Base-by-base conservation (phyloP, 2,329 filamentous ascomycete genomes). In the Dactylellina leptospora region DNA sequence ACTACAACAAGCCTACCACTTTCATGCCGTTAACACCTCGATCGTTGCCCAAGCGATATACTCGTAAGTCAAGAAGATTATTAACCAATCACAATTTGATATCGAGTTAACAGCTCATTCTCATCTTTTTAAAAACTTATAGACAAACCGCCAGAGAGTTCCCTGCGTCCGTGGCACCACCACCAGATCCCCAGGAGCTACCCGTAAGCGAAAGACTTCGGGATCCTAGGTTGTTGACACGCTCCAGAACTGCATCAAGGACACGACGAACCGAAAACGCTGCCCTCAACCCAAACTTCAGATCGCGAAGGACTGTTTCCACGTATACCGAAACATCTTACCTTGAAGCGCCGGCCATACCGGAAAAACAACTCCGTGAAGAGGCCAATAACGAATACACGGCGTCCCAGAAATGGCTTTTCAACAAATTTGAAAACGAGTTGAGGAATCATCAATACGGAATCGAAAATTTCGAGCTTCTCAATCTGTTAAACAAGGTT, bases 401-500 rank as follows among this genome's bases (percentile, higher is more conserved):
- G 2, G 72, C 69, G 25, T 40, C 55, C 16, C 61, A 73, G 28
- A 20, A 42, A 11, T 72, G 56, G 53, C 38, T 74, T 13, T 50
- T 38, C 3, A 40, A 47, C 0, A 54, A 62, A 27, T 47, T 74
- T 47, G 55, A 59, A 68, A 22, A 55, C 6, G 64, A 69, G 51
- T 25, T 48, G n/a, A 27, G 38, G 28, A 30, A 16, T 28, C 28
- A 58, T 13, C 33, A 25, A n/a, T 22, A 56, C 9, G 58, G 30
- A 18, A 25, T 74, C 3, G 30, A 63, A 22, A 23, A 74, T 8
- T 61, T 74, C 11, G 20, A 72, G 9, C 33, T 76, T 40, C 25
- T 33, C 18, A 64, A 74, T 28, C 40, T 74, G 9, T 60, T 72
- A 9, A 68, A 71, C 10, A 73, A 72, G 33, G 71, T 72, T 28